Base-by-base conservation (phyloP, 371 early-diverging fungal species). In the Apophysomyces ossiformis region DNA sequence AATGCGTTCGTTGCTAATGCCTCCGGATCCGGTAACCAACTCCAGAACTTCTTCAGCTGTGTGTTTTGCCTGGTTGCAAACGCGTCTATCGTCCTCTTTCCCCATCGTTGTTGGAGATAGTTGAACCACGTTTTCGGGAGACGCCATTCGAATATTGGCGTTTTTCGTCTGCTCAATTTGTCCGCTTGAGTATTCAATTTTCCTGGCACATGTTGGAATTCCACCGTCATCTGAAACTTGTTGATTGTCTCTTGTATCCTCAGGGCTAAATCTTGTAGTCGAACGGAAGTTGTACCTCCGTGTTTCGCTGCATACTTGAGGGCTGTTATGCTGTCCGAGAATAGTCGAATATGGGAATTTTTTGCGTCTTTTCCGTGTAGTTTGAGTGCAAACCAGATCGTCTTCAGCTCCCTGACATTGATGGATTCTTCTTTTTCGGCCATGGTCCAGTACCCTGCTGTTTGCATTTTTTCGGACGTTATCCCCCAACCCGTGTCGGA, bases 1-100 rank as follows among this genome's bases (percentile, higher is more conserved):
- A 76, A 75, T 21, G 74, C 75, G 58, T 79, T 71, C 35, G 45
- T 37, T 21, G 61, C 72, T 54, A 8, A 37, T 9, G 79, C 74
- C 16, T 47, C 44, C n/a, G 71, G 73, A 56, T 79, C 76, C 12
- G 61, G 62, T 15, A 45, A 37, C 18, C 44, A 57, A 57, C 37
- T 67, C 74, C 73, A 73, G 43, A 46, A 77, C n/a, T n/a, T 2
- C 38, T 26, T 35, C 8, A 69, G 61, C 46, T 69, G 45, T 43
- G 67, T 21, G 54, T 64, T 75, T 47, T 62, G 58, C 16, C 63
- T 16, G 5, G 71, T 32, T 47, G 74, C 77, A 59, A 77, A 81
- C 26, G 69, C 69, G 60, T 81, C 81, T 15, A 81, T 64, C 37
- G 43, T 39, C 8, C 1, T 39, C 69, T 32, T 45, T 21, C 5